These are phyloP conservation scores for Scenedesmus sp. DNA, from an alignment of 163 green algal species.

Conservation along the genomic window DNA sequence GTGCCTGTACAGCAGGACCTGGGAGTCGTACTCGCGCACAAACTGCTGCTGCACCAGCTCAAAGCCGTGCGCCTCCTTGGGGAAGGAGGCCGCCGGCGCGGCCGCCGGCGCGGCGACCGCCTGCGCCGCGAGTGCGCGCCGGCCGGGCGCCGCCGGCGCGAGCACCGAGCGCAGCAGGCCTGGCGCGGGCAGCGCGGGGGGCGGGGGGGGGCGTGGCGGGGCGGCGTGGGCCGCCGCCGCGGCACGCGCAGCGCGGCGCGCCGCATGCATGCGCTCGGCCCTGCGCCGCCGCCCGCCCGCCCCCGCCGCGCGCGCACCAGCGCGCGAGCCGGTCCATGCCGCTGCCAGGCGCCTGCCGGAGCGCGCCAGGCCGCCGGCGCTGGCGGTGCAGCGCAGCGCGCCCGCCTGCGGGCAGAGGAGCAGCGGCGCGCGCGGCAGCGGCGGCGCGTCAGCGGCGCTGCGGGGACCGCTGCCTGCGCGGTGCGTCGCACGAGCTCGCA, in stretches of 20 bases:
- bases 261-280: background rate
- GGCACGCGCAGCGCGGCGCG: background rate
- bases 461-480: too few species aligned
- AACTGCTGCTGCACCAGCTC: conserved; percentile 86
- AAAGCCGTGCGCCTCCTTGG: conserved; percentile 89
- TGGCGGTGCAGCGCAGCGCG: too few species aligned
- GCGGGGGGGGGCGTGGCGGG: too few species aligned
- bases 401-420: background rate
- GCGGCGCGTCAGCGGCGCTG: too few species aligned
- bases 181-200: too few species aligned
- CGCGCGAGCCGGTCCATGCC: conserved; percentile 9
- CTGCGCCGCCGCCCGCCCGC: too few species aligned
- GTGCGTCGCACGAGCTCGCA: too few species aligned
- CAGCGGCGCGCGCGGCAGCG: too few species aligned
- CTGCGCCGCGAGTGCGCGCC: conserved; percentile 31
- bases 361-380: too few species aligned
- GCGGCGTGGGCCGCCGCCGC: too few species aligned
- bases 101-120: conserved; percentile 32
- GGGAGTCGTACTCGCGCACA: conserved; percentile 92
- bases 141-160: background rate
- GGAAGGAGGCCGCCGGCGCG: background rate
- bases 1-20: conserved; percentile 91
- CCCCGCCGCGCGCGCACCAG: background rate
- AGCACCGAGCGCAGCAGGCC: background rate
- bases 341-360: conserved; percentile 21